These are phyloP conservation scores for Rubia occidens DNA, from an alignment of 305 asterid genomes.

Conservation along the genomic window DNA sequence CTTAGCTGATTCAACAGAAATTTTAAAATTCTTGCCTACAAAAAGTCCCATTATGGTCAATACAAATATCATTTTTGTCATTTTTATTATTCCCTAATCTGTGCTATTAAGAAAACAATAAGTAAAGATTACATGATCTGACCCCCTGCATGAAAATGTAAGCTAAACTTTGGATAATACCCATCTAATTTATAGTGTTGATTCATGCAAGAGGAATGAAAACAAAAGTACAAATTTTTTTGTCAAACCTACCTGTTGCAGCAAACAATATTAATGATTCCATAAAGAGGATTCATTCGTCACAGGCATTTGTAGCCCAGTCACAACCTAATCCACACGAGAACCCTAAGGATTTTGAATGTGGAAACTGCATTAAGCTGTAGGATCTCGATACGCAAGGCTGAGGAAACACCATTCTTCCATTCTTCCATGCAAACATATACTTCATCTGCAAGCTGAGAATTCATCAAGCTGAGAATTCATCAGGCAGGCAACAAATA, in stretches of 20 bases:
- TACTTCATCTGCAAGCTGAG: slow-evolving; percentile 56
- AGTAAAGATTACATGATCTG: no score
- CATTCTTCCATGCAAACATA: slow-evolving; percentile 75
- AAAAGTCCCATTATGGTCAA: neutral
- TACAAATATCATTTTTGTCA: no score
- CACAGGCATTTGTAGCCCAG: slow-evolving; percentile 69
- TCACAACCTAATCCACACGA: slow-evolving; percentile 59
- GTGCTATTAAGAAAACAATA: no score
- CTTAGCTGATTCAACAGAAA: slow-evolving; percentile 53
- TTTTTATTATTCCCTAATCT: no score
- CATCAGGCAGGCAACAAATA: no score
- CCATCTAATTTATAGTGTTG: no score
- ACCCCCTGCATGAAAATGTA: no score
- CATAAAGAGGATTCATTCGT: slow-evolving; percentile 44
- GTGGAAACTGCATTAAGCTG: slow-evolving; percentile 80
- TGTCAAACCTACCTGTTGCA: neutral
- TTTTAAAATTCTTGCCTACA: slow-evolving; percentile 33
- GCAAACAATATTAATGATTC: slow-evolving; percentile 59
- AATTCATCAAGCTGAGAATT: no score
- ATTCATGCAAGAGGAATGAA: no score
- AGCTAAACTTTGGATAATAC: no score
- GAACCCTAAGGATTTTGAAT: slow-evolving; percentile 53
- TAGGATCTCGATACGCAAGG: slow-evolving; percentile 49
- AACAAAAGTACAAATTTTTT: no score
- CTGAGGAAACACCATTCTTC: slow-evolving; percentile 37